A percentile compares a stretch with the other conserved stretches of the same genome.
phyloP scores from a whole-genome alignment of 2,329 filamentous ascomycete genomes.

The Davidsoniella australis region DNA sequence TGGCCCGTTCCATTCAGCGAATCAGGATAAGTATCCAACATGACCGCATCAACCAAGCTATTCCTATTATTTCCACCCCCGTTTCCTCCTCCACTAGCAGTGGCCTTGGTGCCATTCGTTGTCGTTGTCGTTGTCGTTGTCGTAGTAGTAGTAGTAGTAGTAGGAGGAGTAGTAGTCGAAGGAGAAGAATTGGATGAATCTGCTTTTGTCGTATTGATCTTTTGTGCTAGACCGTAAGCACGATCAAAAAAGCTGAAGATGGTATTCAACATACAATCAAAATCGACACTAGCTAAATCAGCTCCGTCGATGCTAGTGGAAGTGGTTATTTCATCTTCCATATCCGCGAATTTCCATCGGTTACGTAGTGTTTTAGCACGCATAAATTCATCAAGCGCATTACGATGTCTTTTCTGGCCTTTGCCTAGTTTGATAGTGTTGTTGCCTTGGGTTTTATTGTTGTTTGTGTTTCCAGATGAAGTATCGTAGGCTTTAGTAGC shows the following conservation, averaged over 20 bases:
- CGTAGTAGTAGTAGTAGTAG: no score
- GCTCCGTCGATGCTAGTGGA: conserved; percentile 16
- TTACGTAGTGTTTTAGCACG: conserved; percentile 56
- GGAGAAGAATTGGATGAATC: no score
- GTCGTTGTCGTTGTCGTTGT: no score
- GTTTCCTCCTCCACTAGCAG: background rate
- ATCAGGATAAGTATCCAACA: conserved; percentile 17
- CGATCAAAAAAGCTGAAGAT: conserved; percentile 43
- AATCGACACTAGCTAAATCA: conserved; percentile 39
- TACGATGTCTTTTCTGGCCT: conserved; percentile 19
- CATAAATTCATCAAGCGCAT: conserved; percentile 33
- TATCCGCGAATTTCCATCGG: conserved; percentile 52
- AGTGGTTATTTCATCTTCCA: conserved; percentile 19
- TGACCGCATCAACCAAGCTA: background rate
- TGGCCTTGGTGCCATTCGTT: no score
- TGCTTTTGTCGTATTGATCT: conserved; percentile 21
- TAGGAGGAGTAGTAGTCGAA: no score
- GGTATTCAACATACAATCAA: conserved; percentile 39
- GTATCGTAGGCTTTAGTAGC: conserved; percentile 12
- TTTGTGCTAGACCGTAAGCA: conserved; percentile 34
- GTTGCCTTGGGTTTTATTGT: background rate
- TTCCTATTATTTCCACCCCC: background rate
- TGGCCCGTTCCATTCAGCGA: conserved; percentile 14
- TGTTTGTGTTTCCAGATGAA: background rate
- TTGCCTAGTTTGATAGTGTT: background rate